phyloP scores from a whole-genome alignment of 805 yeast genomes.

The Saccharomycopsis sp. region DNA sequence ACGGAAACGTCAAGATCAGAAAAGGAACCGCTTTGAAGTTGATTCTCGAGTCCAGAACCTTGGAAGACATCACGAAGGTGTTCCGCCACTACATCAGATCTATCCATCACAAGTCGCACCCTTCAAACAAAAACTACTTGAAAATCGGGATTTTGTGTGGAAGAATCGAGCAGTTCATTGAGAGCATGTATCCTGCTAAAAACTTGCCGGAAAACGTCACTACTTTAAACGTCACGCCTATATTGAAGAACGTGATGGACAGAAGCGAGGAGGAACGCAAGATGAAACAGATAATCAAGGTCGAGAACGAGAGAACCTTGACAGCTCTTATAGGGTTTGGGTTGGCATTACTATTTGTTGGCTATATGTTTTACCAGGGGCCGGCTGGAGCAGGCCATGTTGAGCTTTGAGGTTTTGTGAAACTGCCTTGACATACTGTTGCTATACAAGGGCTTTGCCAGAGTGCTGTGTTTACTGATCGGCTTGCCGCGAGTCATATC shows the following conservation, averaged over 20 bases:
- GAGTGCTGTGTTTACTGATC: too few species aligned
- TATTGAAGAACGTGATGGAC: conserved; percentile 35
- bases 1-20: conserved; percentile 75
- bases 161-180: conserved; percentile 82
- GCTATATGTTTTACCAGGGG: not conserved
- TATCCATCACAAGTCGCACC: conserved; percentile 74
- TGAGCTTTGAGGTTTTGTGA: too few species aligned
- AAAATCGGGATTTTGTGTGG: conserved; percentile 81
- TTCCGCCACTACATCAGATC: conserved; percentile 67
- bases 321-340: conserved; percentile 7
- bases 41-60: conserved; percentile 65
- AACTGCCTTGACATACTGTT: too few species aligned
- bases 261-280: conserved; percentile 36
- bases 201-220: conserved; percentile 40
- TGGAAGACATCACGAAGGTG: conserved; percentile 67
- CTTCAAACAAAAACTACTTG: conserved; percentile 80
- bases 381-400: not conserved
- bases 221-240: conserved; percentile 32
- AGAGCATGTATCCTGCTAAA: conserved; percentile 56
- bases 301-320: conserved; percentile 13
- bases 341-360: conserved; percentile 2
- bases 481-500: too few species aligned
- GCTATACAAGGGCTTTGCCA: too few species aligned
- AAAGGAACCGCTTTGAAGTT: conserved; percentile 79
- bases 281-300: conserved; percentile 10